Evolutionary conservation across 371 early-diverging fungal species (phyloP).

Genomic region (Lichtheimia corymbifera): DNA sequence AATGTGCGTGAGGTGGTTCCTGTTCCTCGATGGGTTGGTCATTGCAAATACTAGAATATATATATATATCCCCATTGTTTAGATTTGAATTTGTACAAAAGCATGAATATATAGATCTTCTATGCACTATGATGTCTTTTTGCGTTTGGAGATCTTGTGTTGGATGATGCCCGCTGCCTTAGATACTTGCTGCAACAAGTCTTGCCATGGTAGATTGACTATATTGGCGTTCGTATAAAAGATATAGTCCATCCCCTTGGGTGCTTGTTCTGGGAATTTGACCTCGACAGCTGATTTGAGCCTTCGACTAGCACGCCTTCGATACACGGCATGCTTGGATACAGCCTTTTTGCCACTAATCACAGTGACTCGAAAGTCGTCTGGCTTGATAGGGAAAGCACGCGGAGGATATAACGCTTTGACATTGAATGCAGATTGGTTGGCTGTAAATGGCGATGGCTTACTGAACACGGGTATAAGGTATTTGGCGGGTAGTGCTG

Average conservation of each 20-base stretch:
- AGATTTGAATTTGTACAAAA: too few relatives aligned
- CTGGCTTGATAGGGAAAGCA: not conserved
- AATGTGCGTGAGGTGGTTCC: conserved; percentile 87
- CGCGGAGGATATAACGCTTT: not conserved
- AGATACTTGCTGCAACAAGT: not conserved
- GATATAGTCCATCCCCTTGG: not conserved
- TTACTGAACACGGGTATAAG: not conserved
- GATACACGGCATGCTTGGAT: not conserved
- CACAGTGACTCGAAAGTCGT: not conserved
- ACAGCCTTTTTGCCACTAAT: conserved; percentile 5
- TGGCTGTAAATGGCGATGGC: not conserved
- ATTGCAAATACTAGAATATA: conserved; percentile 48
- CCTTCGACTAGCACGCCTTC: not conserved
- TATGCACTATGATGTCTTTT: too few relatives aligned
- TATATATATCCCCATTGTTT: too few relatives aligned
- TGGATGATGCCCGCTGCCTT: too few relatives aligned
- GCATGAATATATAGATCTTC: too few relatives aligned
- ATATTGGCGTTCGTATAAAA: not conserved
- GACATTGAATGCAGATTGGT: not conserved
- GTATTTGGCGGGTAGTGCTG: too few relatives aligned
- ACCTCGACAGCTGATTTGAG: not conserved
- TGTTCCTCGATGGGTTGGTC: conserved; percentile 68
- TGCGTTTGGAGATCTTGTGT: too few relatives aligned
- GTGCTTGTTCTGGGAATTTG: not conserved
- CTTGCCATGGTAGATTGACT: not conserved